phyloP scores from a whole-genome alignment of 2,329 filamentous ascomycete species.

The Colletotrichum sp. region DNA sequence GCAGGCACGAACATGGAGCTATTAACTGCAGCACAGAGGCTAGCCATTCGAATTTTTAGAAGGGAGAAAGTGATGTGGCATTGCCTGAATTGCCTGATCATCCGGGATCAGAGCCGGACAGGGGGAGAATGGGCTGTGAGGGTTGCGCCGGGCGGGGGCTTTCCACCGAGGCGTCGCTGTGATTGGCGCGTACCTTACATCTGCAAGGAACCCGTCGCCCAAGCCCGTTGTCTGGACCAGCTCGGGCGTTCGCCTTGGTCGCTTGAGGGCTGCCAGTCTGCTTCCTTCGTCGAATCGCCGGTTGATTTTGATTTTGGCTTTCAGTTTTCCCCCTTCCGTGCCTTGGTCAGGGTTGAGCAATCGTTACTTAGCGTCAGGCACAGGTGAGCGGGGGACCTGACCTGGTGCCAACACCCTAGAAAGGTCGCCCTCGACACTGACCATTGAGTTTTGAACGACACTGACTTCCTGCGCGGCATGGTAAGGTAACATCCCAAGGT shows the following conservation, averaged over 20 bases:
- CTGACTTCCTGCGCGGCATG: neutral
- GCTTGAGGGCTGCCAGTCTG: neutral
- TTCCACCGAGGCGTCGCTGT: neutral
- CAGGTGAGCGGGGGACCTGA: neutral
- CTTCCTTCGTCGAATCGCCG: neutral
- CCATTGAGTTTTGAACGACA: neutral
- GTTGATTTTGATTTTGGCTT: neutral
- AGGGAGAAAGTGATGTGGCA: constrained; percentile 7
- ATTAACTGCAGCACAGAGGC: neutral
- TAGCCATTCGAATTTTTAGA: neutral
- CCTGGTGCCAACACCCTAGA: neutral
- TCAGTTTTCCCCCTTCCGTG: neutral
- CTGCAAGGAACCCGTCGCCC: constrained; percentile 16
- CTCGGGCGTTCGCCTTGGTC: neutral
- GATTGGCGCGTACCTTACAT: constrained; percentile 21
- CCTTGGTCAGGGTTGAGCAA: neutral
- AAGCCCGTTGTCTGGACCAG: neutral
- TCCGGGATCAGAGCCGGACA: constrained; percentile 22
- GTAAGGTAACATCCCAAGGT: neutral
- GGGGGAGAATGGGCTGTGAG: constrained; percentile 6
- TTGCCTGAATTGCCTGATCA: constrained; percentile 20
- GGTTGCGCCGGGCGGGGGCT: constrained; percentile 3
- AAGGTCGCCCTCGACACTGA: neutral
- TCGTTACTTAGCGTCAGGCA: neutral
- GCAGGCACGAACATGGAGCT: neutral